These are phyloP conservation scores for Hyaloscypha variabilis DNA, from an alignment of 495 filamentous ascomycete genomes.

Conservation along the genomic window DNA sequence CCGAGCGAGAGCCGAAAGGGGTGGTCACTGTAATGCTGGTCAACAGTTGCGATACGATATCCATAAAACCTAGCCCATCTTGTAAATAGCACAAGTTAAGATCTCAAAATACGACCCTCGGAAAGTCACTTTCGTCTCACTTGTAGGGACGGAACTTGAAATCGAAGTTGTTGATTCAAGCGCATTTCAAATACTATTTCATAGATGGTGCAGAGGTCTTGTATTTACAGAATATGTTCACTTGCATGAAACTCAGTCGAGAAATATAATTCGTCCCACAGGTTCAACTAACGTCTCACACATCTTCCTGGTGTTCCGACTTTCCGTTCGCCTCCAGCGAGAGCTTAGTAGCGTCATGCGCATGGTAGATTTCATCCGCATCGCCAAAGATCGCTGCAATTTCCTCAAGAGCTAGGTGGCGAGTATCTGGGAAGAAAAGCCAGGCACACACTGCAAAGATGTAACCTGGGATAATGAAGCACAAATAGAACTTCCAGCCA, in stretches of 20 bases:
- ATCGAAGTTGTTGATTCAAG: too few species aligned
- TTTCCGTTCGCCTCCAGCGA: neutral
- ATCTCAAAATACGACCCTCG: too few species aligned
- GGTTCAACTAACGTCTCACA: neutral
- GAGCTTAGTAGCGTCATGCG: neutral
- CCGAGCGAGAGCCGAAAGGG: constrained; percentile 3
- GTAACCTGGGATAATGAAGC: constrained; percentile 4
- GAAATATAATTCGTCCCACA: neutral
- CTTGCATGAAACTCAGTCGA: neutral
- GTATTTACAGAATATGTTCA: too few species aligned
- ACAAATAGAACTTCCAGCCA: constrained; percentile 20
- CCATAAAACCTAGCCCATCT: neutral
- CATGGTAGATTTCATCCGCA: neutral
- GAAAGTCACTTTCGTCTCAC: too few species aligned
- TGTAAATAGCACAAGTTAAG: too few species aligned
- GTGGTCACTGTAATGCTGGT: too few species aligned
- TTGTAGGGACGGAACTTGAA: too few species aligned
- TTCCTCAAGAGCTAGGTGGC: constrained; percentile 10
- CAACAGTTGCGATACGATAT: neutral
- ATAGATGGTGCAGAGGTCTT: too few species aligned
- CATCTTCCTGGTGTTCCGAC: neutral
- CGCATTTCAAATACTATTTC: too few species aligned
- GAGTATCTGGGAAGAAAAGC: constrained; percentile 9
- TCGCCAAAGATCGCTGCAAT: constrained; percentile 19
- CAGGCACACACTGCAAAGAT: constrained; percentile 4